These are phyloP conservation scores for Cucurbita moschata DNA, from an alignment of 306 rosid species.

Conservation along the genomic window DNA sequence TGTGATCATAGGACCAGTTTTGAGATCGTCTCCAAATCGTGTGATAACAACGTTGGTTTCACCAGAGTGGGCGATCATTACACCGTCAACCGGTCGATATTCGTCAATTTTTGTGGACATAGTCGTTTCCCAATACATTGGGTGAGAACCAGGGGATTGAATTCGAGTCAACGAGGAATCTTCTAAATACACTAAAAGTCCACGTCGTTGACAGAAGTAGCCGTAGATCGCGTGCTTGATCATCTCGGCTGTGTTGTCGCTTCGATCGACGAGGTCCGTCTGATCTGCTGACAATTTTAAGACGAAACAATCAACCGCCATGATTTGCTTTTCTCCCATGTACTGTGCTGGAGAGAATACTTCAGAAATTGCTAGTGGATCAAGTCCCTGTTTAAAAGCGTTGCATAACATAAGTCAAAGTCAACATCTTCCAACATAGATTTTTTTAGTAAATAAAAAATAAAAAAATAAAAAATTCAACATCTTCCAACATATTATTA, in stretches of 20 bases:
- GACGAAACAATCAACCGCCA: slow-evolving; percentile 58
- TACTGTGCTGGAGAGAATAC: slow-evolving; percentile 64
- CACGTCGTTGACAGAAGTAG: slow-evolving; percentile 80
- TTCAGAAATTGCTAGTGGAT: slow-evolving; percentile 66
- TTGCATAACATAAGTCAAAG: background rate
- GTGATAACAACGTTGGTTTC: slow-evolving; percentile 49
- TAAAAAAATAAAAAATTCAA: background rate
- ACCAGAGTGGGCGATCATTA: slow-evolving; percentile 73
- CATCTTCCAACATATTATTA: too few species aligned
- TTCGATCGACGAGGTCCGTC: slow-evolving; percentile 50
- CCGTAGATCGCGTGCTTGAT: slow-evolving; percentile 77
- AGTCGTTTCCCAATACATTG: slow-evolving; percentile 87
- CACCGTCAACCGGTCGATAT: slow-evolving; percentile 56
- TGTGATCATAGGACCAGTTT: slow-evolving; percentile 48
- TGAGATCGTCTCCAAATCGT: slow-evolving; percentile 62
- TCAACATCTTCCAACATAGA: background rate
- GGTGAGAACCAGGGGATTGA: slow-evolving; percentile 70
- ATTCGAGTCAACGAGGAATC: slow-evolving; percentile 84
- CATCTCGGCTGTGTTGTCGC: slow-evolving; percentile 89
- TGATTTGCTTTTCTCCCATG: slow-evolving; percentile 74
- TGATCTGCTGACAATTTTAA: slow-evolving; percentile 65
- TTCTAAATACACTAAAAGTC: slow-evolving; percentile 52
- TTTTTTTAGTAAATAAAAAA: background rate
- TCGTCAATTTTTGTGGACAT: slow-evolving; percentile 73
- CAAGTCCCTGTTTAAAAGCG: slow-evolving; percentile 47